These are phyloP conservation scores for Naematelia encephala DNA, from an alignment of 768 basidiomycete species.

Conservation along the genomic window DNA sequence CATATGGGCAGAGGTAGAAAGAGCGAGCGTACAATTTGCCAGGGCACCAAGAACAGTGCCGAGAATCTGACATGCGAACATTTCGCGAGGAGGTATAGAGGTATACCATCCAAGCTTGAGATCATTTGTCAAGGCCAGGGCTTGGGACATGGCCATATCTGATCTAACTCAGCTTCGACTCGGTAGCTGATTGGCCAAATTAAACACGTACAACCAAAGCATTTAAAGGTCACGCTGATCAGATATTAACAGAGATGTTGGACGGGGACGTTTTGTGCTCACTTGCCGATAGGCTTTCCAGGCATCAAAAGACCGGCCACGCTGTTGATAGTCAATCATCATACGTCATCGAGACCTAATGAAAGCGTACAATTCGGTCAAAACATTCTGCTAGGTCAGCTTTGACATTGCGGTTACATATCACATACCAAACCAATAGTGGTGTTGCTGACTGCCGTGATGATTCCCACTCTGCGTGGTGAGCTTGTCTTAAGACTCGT, in stretches of 20 bases:
- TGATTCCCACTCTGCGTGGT: conserved; percentile 40
- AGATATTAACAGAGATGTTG: conserved; percentile 7
- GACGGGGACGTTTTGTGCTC: too few relatives aligned
- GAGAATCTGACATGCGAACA: conserved; percentile 49
- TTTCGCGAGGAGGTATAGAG: conserved; percentile 44
- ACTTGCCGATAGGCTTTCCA: conserved; percentile 51
- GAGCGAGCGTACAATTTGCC: conserved; percentile 39
- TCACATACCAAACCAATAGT: conserved; percentile 46
- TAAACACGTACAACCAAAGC: conserved; percentile 40
- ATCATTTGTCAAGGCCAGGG: conserved; percentile 43
- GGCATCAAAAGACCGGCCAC: conserved; percentile 49
- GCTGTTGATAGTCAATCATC: conserved; percentile 18
- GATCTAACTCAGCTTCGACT: conserved; percentile 1
- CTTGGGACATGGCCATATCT: conserved; percentile 52
- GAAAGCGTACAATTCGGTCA: conserved; percentile 49
- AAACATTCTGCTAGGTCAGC: conserved; percentile 44
- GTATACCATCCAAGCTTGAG: conserved; percentile 50
- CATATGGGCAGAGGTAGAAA: not conserved
- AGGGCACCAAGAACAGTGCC: conserved; percentile 49
- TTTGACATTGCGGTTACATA: not conserved
- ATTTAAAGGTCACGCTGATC: conserved; percentile 47
- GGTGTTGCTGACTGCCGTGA: conserved; percentile 49
- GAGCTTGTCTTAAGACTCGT: not conserved
- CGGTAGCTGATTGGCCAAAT: not conserved
- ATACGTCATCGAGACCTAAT: not conserved